Evolutionary conservation across 2,329 filamentous ascomycete genomes (phyloP), one percentile per base, ranked within the genome.

Genomic region (Pyricularia pennisetigena): DNA sequence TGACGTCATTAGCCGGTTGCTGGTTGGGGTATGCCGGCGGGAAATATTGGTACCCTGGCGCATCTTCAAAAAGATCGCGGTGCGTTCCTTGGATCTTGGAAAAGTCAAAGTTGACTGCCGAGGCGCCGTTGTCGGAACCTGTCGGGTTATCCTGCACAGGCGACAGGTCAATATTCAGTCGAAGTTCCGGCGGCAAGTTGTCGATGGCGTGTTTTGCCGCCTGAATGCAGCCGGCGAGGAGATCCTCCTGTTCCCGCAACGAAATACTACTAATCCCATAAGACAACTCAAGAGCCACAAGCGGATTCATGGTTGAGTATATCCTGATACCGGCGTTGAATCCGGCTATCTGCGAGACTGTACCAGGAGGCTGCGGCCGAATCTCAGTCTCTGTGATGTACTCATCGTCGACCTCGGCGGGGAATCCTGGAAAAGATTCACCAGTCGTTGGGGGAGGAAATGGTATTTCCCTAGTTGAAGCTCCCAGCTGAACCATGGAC

Each of bases 271-370:
- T 89, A 73, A 92, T 89, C 12, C 92, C 92, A 76, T 94, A 94
- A 1, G 90, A 90, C 75, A 93, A 85, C 74, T 97, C 93, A 73
- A 93, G 86, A n/a, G 90, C 90, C 1, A 91, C 85, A 4, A 96
- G 80, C 4, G 88, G 83, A 68, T 91, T 92, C 83, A 94, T 95
- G 2, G 92, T 93, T 72, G 86, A 86, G 76, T 92, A 96, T 49
- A 95, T 87, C 66, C 89, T 86, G 41, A 93, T 88, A 69, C 89
- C 93, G 68, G 90, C 85, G 70, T 93, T 94, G 80, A 96, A 97
- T 0, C 91, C 93, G 0, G 90, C 87, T 64, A 97, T 80, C 54
- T 90, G 83, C 0, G 93, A 91, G 1, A 94, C 80, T 1, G 85
- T 81, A 5, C 87, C 88, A 23, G 86, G 79, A 2, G 90, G 89